Conservation (phyloP, 257 asterid species). For the Coffea canephora region DNA sequence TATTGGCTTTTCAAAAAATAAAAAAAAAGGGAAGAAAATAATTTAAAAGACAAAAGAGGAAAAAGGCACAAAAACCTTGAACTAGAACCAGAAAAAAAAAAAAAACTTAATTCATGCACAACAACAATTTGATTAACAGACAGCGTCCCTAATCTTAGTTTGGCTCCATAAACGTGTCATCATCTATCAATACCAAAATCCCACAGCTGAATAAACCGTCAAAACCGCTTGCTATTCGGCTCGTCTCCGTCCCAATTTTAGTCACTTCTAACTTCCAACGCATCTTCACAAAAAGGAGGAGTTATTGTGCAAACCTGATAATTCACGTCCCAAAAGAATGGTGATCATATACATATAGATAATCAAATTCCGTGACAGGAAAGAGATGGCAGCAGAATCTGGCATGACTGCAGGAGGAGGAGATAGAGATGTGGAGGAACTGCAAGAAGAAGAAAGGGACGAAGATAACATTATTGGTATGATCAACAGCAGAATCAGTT, state of each 20-base stretch:
- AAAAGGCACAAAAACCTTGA: too few relatives aligned
- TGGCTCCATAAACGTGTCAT: constrained; percentile 6
- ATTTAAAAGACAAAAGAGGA: too few relatives aligned
- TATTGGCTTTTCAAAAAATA: too few relatives aligned
- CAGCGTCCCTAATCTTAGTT: not conserved
- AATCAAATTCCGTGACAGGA: not conserved
- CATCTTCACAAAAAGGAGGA: too few relatives aligned
- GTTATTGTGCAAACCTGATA: too few relatives aligned
- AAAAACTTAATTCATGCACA: too few relatives aligned
- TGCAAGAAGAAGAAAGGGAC: constrained; percentile 1
- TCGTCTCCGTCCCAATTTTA: not conserved
- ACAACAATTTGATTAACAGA: not conserved
- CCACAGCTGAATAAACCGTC: not conserved
- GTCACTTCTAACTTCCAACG: not conserved
- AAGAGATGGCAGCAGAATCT: constrained; percentile 27
- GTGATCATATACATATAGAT: too few relatives aligned
- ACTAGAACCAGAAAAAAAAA: too few relatives aligned
- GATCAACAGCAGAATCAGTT: not conserved
- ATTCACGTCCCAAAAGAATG: too few relatives aligned
- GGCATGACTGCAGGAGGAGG: not conserved
- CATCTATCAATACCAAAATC: not conserved
- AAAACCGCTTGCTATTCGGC: not conserved
- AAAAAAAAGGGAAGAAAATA: too few relatives aligned
- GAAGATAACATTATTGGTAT: not conserved
- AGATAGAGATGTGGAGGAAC: not conserved